Percentiles rank a stretch among this genome's conserved stretches.
Conservation (phyloP, 1,284 basidiomycete species). For the Naganishia sp. region DNA sequence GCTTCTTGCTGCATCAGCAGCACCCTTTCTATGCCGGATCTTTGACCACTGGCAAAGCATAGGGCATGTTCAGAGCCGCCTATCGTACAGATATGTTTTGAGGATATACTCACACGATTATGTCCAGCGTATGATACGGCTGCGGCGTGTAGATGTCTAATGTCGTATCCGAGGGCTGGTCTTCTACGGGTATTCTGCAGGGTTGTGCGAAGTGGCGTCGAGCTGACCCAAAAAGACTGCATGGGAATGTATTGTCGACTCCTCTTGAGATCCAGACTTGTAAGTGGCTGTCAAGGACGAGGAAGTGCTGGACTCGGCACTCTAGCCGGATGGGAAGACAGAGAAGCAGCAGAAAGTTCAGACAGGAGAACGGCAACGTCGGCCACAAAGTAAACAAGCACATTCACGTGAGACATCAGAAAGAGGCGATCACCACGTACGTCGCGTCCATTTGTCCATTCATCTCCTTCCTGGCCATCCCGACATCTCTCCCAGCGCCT, state of each 20-base stretch:
- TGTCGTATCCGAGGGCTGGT: neutral
- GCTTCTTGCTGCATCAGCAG: slow-evolving; percentile 67
- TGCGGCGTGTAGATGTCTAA: slow-evolving; percentile 13
- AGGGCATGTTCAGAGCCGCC: neutral
- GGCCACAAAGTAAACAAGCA: slow-evolving; percentile 14
- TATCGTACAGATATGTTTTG: neutral
- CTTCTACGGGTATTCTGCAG: neutral
- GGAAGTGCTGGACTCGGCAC: too few relatives aligned
- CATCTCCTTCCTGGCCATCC: neutral
- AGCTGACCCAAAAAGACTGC: neutral
- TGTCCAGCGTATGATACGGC: slow-evolving; percentile 15
- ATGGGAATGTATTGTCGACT: neutral
- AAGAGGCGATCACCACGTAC: neutral
- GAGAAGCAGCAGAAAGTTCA: neutral
- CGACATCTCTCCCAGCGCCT: too few relatives aligned
- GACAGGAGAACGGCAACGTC: neutral
- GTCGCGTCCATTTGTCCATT: slow-evolving; percentile 2
- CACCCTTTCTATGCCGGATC: slow-evolving; percentile 78
- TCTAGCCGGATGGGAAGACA: too few relatives aligned
- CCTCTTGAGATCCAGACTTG: too few relatives aligned
- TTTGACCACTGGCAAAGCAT: slow-evolving; percentile 68
- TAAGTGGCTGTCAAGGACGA: too few relatives aligned
- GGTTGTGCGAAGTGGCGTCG: neutral
- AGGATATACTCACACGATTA: slow-evolving; percentile 19
- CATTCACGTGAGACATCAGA: slow-evolving; percentile 17